Percentiles rank a stretch among this genome's conserved stretches.
Conservation (phyloP, 1,139 yeast genomes). For the Candida tropicalis region DNA sequence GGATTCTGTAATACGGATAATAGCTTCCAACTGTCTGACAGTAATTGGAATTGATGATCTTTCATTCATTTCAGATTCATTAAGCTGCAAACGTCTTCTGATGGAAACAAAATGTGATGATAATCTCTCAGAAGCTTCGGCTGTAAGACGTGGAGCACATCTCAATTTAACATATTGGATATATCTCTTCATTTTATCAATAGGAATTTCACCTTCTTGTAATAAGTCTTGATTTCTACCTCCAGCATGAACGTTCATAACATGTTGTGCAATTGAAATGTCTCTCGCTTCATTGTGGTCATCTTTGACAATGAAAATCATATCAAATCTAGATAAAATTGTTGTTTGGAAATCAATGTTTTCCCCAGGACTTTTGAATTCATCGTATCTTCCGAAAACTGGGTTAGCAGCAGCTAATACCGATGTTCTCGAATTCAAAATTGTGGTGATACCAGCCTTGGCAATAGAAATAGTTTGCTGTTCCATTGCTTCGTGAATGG, state of each 20-base stretch:
- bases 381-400: conserved; percentile 93
- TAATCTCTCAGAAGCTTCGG: conserved; percentile 87
- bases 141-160: conserved; percentile 91
- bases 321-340: conserved; percentile 93
- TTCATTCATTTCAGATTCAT: conserved; percentile 81
- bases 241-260: conserved; percentile 92
- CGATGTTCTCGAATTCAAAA: conserved; percentile 91
- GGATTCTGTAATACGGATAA: conserved; percentile 93
- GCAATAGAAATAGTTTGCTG: conserved; percentile 99
- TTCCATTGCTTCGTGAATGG: conserved; percentile 99
- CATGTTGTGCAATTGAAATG: conserved; percentile 90
- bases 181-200: conserved; percentile 88
- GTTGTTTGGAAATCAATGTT: conserved; percentile 98
- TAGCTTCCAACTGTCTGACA: conserved; percentile 96
- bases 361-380: conserved; percentile 94
- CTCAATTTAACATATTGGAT: conserved; percentile 85
- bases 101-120: conserved; percentile 95
- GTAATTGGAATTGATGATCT: conserved; percentile 97
- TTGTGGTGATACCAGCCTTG: conserved; percentile 97
- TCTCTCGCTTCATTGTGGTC: conserved; percentile 89
- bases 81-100: conserved; percentile 78
- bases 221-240: conserved; percentile 53
- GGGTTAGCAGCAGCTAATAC: conserved; percentile 99
- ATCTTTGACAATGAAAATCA: conserved; percentile 97
- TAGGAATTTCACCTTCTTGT: conserved; percentile 81